phyloP scores from a whole-genome alignment of 2,329 filamentous ascomycete species.

The Penicillium sp. region DNA sequence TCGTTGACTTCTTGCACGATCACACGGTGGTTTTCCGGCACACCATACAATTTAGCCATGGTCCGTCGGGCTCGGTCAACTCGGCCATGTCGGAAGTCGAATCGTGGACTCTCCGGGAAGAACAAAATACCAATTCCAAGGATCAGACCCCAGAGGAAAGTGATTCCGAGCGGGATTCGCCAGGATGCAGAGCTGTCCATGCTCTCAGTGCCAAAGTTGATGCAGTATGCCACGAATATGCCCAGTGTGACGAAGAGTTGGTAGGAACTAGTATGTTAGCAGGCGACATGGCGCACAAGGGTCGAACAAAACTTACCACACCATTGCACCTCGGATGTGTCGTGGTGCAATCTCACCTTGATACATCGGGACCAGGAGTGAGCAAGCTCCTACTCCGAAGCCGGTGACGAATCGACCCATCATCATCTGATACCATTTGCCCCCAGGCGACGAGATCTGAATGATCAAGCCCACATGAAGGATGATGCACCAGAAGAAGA shows the following conservation, averaged over 20 bases:
- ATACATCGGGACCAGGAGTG: slow-evolving; percentile 49
- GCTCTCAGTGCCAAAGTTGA: slow-evolving; percentile 47
- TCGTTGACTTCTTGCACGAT: slow-evolving; percentile 57
- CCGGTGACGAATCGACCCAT: slow-evolving; percentile 48
- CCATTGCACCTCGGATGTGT: slow-evolving; percentile 50
- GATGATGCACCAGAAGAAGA: slow-evolving; percentile 43
- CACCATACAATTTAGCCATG: slow-evolving; percentile 57
- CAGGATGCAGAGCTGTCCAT: slow-evolving; percentile 46
- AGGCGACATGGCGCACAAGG: neutral
- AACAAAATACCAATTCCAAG: slow-evolving; percentile 57
- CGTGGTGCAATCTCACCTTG: slow-evolving; percentile 48
- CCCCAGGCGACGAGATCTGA: slow-evolving; percentile 42
- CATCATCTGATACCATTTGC: slow-evolving; percentile 46
- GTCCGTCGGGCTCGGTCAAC: slow-evolving; percentile 53
- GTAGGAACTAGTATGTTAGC: slow-evolving; percentile 39
- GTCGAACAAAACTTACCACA: slow-evolving; percentile 24
- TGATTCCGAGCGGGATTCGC: slow-evolving; percentile 56
- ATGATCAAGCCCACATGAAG: slow-evolving; percentile 46
- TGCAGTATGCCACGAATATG: slow-evolving; percentile 49
- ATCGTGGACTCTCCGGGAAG: slow-evolving; percentile 59
- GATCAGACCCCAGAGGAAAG: slow-evolving; percentile 57
- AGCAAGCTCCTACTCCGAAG: slow-evolving; percentile 47
- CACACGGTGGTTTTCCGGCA: slow-evolving; percentile 54
- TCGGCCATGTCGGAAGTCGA: slow-evolving; percentile 58
- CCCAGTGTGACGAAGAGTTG: slow-evolving; percentile 52